Evolutionary conservation across 768 basidiomycete species (phyloP), one percentile per base, ranked within the genome.

Genomic region (Tulasnella calospora): DNA sequence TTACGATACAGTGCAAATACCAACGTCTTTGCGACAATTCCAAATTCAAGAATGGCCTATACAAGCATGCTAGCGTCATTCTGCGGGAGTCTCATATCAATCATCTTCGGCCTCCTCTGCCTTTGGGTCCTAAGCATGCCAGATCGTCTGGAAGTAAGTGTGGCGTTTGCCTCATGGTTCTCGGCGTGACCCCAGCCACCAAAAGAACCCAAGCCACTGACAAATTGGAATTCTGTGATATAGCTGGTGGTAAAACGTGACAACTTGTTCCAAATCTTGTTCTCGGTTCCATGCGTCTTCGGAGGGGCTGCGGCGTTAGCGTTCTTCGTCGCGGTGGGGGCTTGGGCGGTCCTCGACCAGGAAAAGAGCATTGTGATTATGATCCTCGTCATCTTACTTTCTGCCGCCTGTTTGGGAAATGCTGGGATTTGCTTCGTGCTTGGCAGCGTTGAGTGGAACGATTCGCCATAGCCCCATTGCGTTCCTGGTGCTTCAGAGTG

Each of bases 321-420:
- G 41, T 73, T 73, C 41, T 73, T 73, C 15, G 73, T 73, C 13
- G 30, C 73, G 5, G 47, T 73, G 21, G 73, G 73, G 30, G 36
- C 73, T 19, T 74, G 73, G 73, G 41, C 47, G 2, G 41, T 41
- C n/a, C 30, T 74, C 12, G 73, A 74, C n/a, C 73, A 46, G 73
- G 1, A 74, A 7, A 46, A 41, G 41, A 46, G 73, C 36, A 7
- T n/a, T 7, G 41, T 17, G 73, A 27, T 51, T 17, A 41, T 41
- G 73, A 41, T 74, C 15, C 44, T 74, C n/a, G 73, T 74, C 23
- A 74, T 74, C 46, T 10, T 74, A 19, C 73, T 74, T 3, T 47
- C 44, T 13, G 73, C 73, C 3, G 73, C 73, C n/a, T 55, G 44
- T 35, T 27, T 74, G 23, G 73, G 44, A 0, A 74, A 74, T 47